Base-by-base conservation (phyloP, 768 basidiomycete genomes). In the Suillus subaureus region DNA sequence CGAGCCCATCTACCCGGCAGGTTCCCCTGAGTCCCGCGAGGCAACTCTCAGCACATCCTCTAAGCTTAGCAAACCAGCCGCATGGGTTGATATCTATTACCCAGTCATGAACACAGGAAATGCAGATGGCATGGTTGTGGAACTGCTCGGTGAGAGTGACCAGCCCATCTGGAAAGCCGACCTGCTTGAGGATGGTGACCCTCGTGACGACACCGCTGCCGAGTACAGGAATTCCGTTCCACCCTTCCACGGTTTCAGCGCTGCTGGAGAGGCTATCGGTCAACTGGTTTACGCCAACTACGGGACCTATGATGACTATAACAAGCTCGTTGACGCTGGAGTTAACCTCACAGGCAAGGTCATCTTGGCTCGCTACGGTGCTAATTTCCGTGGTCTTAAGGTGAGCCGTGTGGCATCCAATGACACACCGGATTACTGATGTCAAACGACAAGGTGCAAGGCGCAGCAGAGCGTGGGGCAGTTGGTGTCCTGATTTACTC, bases 21-120 rank as follows among this genome's bases (percentile, higher is more conserved):
- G 94, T 5, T 84, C 90, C 37, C 72, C 77, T 12, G 81, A 83
- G 61, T 92, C 91, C 37, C 89, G 88, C 61, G 81, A 85, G 54
- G 86, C 91, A 6, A 94, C 92, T 0, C 79, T 91, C 18, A 74
- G 76, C 23, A 79, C 87, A 49, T 85, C 86, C 0, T 74, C 80
- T 33, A 79, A 79, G 6, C 78, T 83, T 45, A 77, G 70, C 37
- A 76, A 74, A 31, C 90, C 91, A 3, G 83, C 79, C 0, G 92
- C 89, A 64, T 95, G 93, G 93, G 87, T 94, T 65, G 92, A 94
- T 69, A 83, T 85, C 43, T 97, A 99, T 76, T 97, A 91, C 76
- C 95, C 96, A 2, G 82, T 95, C 49, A 79, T 97, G 80, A 94
- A 97, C 76, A 90, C 87, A 0, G 75, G 70, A 16, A 74, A 71